A percentile compares a stretch with the other conserved stretches of the same genome.
Evolutionary conservation across 148 eudicot species (phyloP).

Genomic region (Camellia japonica): DNA sequence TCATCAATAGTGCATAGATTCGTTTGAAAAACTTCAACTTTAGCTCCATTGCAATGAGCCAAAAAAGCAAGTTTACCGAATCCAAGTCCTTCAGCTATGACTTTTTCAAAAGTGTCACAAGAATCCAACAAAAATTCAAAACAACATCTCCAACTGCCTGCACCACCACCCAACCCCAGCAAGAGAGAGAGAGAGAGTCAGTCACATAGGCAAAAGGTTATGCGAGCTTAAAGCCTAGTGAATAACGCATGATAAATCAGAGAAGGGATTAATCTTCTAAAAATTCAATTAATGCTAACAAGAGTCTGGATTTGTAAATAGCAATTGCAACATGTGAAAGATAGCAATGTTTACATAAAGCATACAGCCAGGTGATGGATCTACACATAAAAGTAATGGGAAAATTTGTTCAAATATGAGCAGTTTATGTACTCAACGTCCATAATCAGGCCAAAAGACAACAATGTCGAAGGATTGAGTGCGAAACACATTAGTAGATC

Average conservation of each 20-base stretch:
- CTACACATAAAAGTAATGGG: background rate
- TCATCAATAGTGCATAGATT: background rate
- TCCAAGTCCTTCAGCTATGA: background rate
- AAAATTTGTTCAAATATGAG: background rate
- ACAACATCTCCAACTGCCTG: background rate
- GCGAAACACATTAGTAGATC: background rate
- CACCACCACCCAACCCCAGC: background rate
- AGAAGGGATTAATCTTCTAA: background rate
- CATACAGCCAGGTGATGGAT: background rate
- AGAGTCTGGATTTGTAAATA: background rate
- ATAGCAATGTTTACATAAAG: background rate
- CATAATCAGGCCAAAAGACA: background rate
- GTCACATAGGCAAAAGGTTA: too few relatives aligned
- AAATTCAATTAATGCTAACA: background rate
- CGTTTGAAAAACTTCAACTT: background rate
- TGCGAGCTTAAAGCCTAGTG: background rate
- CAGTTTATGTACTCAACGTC: background rate
- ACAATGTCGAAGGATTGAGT: background rate
- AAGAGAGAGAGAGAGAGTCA: background rate
- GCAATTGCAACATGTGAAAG: background rate
- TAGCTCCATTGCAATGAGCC: background rate
- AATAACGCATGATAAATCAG: background rate
- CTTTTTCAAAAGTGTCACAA: background rate
- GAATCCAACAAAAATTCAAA: background rate
- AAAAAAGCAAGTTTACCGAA: background rate